A percentile compares a stretch with the other conserved stretches of the same genome.
phyloP scores from a whole-genome alignment of 2,329 filamentous ascomycete species.

The Cryphonectria parasitica region DNA sequence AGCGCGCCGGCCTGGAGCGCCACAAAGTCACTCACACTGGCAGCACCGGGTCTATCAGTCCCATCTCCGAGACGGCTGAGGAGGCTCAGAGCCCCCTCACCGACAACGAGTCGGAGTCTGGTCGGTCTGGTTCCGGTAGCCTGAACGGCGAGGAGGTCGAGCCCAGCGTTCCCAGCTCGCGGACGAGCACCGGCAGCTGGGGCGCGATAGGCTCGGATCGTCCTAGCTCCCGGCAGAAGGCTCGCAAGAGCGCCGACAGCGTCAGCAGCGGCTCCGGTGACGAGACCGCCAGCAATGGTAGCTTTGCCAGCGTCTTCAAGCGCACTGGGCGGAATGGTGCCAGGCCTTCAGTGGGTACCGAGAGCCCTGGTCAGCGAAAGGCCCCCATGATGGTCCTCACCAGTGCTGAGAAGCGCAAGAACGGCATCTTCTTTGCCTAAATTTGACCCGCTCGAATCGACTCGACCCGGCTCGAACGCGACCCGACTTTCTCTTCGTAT shows the following conservation, averaged over 20 bases:
- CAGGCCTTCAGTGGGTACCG: constrained; percentile 47
- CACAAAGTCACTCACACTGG: constrained; percentile 75
- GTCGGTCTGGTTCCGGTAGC: constrained; percentile 76
- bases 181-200: constrained; percentile 73
- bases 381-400: constrained; percentile 86
- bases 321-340: constrained; percentile 55
- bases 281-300: constrained; percentile 57
- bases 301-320: constrained; percentile 70
- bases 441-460: background rate
- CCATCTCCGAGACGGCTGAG: constrained; percentile 79
- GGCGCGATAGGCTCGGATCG: constrained; percentile 87
- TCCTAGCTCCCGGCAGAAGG: constrained; percentile 72
- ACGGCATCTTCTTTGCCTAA: constrained; percentile 40
- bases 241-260: constrained; percentile 65
- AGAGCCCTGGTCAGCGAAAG: constrained; percentile 68
- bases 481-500: constrained; percentile 14
- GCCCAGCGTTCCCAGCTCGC: constrained; percentile 72
- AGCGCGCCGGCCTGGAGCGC: constrained; percentile 85
- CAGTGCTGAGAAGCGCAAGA: constrained; percentile 89
- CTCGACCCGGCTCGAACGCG: background rate
- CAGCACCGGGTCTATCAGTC: constrained; percentile 80
- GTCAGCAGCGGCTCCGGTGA: constrained; percentile 62
- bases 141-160: constrained; percentile 71
- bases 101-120: constrained; percentile 76
- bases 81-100: constrained; percentile 68